Evolutionary conservation across 1,284 basidiomycete genomes (phyloP).

Genomic region (Albatrellus sp.): DNA sequence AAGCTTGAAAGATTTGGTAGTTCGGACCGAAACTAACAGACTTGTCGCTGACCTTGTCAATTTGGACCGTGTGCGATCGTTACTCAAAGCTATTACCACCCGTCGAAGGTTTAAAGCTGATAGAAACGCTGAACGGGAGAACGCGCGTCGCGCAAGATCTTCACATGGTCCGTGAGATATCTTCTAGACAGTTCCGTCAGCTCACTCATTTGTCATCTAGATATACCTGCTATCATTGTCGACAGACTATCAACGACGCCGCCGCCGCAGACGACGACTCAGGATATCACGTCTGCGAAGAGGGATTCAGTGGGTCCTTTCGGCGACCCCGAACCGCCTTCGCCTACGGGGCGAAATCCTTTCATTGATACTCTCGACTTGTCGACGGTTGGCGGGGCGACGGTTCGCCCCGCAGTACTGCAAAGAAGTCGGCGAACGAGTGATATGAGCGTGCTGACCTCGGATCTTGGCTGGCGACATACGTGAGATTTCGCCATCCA

Average conservation of each 20-base stretch:
- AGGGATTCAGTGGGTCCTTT: constrained; percentile 21
- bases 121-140: constrained; percentile 29
- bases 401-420: constrained; percentile 25
- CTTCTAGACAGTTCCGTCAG: constrained; percentile 1
- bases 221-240: constrained; percentile 59
- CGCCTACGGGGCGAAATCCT: constrained; percentile 23
- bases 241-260: constrained; percentile 38
- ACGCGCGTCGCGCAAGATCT: constrained; percentile 21
- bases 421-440: constrained; percentile 43
- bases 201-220: constrained; percentile 17
- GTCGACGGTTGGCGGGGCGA: constrained; percentile 23
- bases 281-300: constrained; percentile 41
- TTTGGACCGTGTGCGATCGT: constrained; percentile 70
- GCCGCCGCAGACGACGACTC: constrained; percentile 30
- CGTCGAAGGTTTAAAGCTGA: constrained; percentile 54
- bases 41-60: constrained; percentile 76
- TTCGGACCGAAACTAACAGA: constrained; percentile 65
- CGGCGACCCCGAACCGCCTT: constrained; percentile 23
- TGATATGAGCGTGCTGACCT: constrained; percentile 48
- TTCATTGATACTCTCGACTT: constrained; percentile 29
- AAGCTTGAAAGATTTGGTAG: constrained; percentile 74
- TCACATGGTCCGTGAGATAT: constrained; percentile 18
- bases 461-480: constrained; percentile 35
- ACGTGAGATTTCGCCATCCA: constrained; percentile 25
- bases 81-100: constrained; percentile 65